phyloP scores from a whole-genome alignment of 1,284 basidiomycete species.

The Fomitiporia mediterranea region DNA sequence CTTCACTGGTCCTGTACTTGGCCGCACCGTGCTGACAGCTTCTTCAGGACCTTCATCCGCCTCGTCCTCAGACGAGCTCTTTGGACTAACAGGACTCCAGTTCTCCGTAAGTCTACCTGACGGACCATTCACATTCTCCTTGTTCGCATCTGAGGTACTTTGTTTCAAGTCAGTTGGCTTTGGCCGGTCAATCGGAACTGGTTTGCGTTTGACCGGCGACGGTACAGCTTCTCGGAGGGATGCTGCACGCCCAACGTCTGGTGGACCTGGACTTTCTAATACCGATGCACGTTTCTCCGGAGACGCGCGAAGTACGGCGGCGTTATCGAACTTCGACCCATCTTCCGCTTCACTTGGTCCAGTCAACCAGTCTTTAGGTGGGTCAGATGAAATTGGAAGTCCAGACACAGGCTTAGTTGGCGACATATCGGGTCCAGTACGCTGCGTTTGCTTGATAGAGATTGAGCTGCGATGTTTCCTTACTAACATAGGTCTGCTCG shows the following conservation, averaged over 20 bases:
- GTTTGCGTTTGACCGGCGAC: constrained; percentile 8
- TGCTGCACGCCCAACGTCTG: constrained; percentile 6
- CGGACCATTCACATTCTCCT: not conserved
- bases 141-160: not conserved
- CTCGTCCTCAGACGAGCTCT: constrained; percentile 43
- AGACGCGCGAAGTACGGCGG: constrained; percentile 27
- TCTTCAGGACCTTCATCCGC: constrained; percentile 63
- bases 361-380: constrained; percentile 64
- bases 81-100: constrained; percentile 20
- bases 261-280: constrained; percentile 9
- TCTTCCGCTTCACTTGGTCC: constrained; percentile 47
- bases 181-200: constrained; percentile 8
- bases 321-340: constrained; percentile 20
- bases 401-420: constrained; percentile 19
- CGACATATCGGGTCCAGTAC: constrained; percentile 10
- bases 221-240: constrained; percentile 7
- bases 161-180: constrained; percentile 5
- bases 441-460: constrained; percentile 29
- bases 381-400: constrained; percentile 22
- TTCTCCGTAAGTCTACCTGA: constrained; percentile 5
- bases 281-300: constrained; percentile 19
- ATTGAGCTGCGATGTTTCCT: constrained; percentile 42
- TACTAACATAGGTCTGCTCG: constrained; percentile 33
- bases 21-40: constrained; percentile 30
- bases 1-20: constrained; percentile 18